A percentile compares a stretch with the other conserved stretches of the same genome.
phyloP scores from a whole-genome alignment of 192 early-diverging fungal species.

The Spizellomyces sp. region DNA sequence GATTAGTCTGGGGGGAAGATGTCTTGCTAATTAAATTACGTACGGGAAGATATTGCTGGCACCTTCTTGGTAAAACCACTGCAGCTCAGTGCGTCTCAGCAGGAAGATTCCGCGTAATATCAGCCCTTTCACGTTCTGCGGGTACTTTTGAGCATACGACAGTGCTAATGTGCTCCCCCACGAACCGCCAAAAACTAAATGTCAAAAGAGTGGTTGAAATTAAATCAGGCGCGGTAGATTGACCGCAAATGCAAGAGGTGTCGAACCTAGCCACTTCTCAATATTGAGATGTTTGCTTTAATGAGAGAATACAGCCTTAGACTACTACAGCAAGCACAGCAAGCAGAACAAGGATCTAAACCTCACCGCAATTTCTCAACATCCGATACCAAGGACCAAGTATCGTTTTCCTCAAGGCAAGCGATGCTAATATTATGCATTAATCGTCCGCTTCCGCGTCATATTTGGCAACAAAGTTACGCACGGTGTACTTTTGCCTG shows the following conservation, averaged over 20 bases:
- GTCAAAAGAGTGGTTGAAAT: too few species aligned
- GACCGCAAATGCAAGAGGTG: too few species aligned
- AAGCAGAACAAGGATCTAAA: background rate
- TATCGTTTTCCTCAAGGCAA: slow-evolving; percentile 65
- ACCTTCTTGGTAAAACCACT: slow-evolving; percentile 72
- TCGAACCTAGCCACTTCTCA: slow-evolving; percentile 60
- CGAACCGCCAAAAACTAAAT: slow-evolving; percentile 67
- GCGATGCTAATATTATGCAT: slow-evolving; percentile 39
- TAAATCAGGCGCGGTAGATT: too few species aligned
- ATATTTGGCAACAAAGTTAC: background rate
- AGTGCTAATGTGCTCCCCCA: slow-evolving; percentile 65
- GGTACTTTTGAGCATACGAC: slow-evolving; percentile 64
- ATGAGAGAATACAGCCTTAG: background rate
- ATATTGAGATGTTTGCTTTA: slow-evolving; percentile 55
- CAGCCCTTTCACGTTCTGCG: slow-evolving; percentile 62
- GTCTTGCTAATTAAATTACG: too few species aligned
- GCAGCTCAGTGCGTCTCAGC: slow-evolving; percentile 50
- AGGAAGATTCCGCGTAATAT: slow-evolving; percentile 60
- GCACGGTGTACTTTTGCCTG: slow-evolving; percentile 66
- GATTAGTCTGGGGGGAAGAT: background rate
- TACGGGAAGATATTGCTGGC: slow-evolving; percentile 64
- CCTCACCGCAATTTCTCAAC: slow-evolving; percentile 59
- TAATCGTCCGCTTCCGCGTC: background rate
- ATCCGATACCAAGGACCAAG: slow-evolving; percentile 66
- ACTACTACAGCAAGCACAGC: background rate